These are phyloP conservation scores for Thelephora aurantiotincta DNA, from an alignment of 768 basidiomycete species.

Conservation along the genomic window DNA sequence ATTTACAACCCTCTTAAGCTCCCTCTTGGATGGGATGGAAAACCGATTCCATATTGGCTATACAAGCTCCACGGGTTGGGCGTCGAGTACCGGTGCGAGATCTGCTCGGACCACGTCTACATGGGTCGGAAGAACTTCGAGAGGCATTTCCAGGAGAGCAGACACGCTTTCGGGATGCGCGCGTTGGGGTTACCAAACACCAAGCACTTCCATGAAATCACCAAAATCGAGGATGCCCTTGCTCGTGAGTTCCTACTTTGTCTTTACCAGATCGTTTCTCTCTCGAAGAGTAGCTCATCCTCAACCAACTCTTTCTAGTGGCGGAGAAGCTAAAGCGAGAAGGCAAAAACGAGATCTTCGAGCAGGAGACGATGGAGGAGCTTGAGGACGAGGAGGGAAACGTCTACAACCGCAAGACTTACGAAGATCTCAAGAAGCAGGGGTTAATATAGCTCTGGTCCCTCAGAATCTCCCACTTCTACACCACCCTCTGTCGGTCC, in stretches of 20 bases:
- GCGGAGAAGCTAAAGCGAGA: slow-evolving; percentile 96
- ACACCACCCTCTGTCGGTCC: background rate
- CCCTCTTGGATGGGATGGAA: slow-evolving; percentile 95
- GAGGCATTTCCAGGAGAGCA: slow-evolving; percentile 92
- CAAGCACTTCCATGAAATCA: slow-evolving; percentile 98
- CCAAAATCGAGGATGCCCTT: slow-evolving; percentile 91
- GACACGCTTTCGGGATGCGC: slow-evolving; percentile 97
- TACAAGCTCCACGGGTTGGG: slow-evolving; percentile 97
- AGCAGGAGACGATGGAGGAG: slow-evolving; percentile 94
- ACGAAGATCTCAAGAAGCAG: slow-evolving; percentile 92
- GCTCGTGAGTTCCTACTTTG: slow-evolving; percentile 45
- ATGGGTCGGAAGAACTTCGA: slow-evolving; percentile 98
- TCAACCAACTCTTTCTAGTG: slow-evolving; percentile 30
- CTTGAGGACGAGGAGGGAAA: slow-evolving; percentile 98
- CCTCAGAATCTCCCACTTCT: slow-evolving; percentile 5
- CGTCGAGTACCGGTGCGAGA: slow-evolving; percentile 96
- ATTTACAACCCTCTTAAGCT: slow-evolving; percentile 98
- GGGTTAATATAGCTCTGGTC: slow-evolving; percentile 48
- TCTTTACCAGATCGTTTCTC: background rate
- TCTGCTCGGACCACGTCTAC: slow-evolving; percentile 92
- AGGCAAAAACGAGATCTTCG: slow-evolving; percentile 86
- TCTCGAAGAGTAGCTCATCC: background rate
- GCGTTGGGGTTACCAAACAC: slow-evolving; percentile 95
- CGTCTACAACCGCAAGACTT: slow-evolving; percentile 97
- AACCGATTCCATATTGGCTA: slow-evolving; percentile 97